Percentiles rank a stretch among this genome's conserved stretches.
Conservation (phyloP, 192 early-diverging fungal genomes). For the Coemansia aciculifera region DNA sequence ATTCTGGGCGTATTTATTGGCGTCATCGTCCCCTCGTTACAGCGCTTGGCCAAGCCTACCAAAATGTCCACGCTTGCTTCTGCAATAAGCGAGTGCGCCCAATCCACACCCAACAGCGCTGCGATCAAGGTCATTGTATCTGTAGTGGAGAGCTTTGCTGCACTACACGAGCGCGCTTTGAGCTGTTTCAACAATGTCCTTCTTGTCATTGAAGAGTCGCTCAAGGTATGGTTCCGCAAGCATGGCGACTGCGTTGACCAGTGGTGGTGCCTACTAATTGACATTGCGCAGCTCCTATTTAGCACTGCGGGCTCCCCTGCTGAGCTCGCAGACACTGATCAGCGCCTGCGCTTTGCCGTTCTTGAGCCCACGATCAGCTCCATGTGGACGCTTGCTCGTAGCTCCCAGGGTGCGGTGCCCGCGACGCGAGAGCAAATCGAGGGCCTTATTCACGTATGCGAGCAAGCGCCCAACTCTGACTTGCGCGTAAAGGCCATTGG, state of each 20-base stretch:
- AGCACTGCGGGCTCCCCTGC: slow-evolving; percentile 53
- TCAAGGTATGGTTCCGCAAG: slow-evolving; percentile 64
- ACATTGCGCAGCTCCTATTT: slow-evolving; percentile 56
- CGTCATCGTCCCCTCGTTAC: slow-evolving; percentile 31
- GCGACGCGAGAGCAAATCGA: slow-evolving; percentile 53
- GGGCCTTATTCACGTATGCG: slow-evolving; percentile 48
- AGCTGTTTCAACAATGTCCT: slow-evolving; percentile 77
- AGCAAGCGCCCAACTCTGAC: slow-evolving; percentile 23
- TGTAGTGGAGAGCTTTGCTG: slow-evolving; percentile 57
- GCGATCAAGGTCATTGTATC: slow-evolving; percentile 54
- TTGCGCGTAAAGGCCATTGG: slow-evolving; percentile 69
- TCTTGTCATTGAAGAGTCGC: slow-evolving; percentile 69
- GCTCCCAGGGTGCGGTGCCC: slow-evolving; percentile 59
- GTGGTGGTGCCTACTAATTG: slow-evolving; percentile 65
- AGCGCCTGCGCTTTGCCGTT: slow-evolving; percentile 57
- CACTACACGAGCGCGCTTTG: slow-evolving; percentile 66
- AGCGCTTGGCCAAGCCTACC: slow-evolving; percentile 46
- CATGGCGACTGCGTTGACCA: slow-evolving; percentile 24
- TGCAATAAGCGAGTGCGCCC: slow-evolving; percentile 26
- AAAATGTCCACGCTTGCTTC: slow-evolving; percentile 28
- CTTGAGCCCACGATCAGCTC: slow-evolving; percentile 71
- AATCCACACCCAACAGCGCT: slow-evolving; percentile 30
- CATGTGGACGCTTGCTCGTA: slow-evolving; percentile 76
- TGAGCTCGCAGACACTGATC: slow-evolving; percentile 55
- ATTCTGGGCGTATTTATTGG: slow-evolving; percentile 52